Evolutionary conservation across 345 rosid species (phyloP).

Genomic region (Eucalyptus tenuipes): DNA sequence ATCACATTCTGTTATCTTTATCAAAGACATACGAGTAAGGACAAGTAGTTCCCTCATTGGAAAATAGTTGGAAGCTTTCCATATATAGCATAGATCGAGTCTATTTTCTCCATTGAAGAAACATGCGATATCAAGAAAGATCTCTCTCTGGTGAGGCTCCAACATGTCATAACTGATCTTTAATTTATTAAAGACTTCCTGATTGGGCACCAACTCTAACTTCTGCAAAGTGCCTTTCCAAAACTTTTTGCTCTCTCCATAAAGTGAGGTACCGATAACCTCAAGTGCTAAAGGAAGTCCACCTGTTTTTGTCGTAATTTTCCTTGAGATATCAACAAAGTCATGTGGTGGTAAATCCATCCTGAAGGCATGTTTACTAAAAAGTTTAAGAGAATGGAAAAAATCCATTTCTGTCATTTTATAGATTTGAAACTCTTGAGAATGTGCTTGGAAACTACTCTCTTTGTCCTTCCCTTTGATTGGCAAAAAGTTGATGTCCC

Average conservation of each 20-base stretch:
- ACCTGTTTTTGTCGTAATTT: not conserved
- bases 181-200: not conserved
- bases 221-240: not conserved
- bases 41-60: not conserved
- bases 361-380: not conserved
- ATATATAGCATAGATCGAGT: fast-evolving
- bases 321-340: not conserved
- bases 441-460: not conserved
- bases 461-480: not conserved
- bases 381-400: not conserved
- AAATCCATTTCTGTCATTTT: not conserved
- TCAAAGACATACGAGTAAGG: not conserved
- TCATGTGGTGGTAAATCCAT: not conserved
- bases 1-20: not conserved
- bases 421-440: not conserved
- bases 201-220: not conserved
- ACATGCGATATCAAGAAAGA: not conserved
- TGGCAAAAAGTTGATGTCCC: not conserved
- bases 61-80: not conserved
- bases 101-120: not conserved
- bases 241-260: not conserved
- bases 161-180: not conserved
- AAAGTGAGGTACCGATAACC: not conserved
- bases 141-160: not conserved
- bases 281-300: not conserved